Base-by-base conservation (phyloP, 306 rosid genomes). In the Castanea sativa region DNA sequence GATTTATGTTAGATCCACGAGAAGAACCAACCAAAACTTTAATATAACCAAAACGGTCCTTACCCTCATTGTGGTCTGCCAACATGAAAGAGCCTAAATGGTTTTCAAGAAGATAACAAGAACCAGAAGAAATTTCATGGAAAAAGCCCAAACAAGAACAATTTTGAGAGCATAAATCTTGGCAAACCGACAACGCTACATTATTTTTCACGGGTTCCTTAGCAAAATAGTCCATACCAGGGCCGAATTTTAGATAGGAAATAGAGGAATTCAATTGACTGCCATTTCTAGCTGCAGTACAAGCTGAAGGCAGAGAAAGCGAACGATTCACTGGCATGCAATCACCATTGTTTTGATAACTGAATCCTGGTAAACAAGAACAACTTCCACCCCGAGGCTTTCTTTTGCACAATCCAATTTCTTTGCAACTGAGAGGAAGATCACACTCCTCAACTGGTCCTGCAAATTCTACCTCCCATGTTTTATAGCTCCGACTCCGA, bases 141-240 rank as follows among this genome's bases (percentile, higher is more conserved):
- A 88, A 92, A 84, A 92, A 15, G 69, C 93, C 98, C 60, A 88
- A 73, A 86, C 97, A 94, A 45, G 92, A 91, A 83, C 98, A 94
- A 74, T 85, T 80, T 30, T 60, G 32, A 13, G 90, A 87, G 85
- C 98, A 94, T 56, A 83, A 71, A 74, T 73, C 83, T 86, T 91
- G 91, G 57, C 98, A 94, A 58, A 23, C 41, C 23, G 89, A 85
- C 76, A 88, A 68, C 69, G 80, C 78, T 84, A 77, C 88, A 18
- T 80, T 86, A 72, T 83, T 60, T 45, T 57, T 52, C 61, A 78
- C 60, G 11, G 92, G 92, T 74, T 80, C 84, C 70, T 55, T 84
- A 55, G 85, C 57, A 64, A 94, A 94, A 73, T 94, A 94, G 23
- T 73, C 76, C 51, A 86, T 35, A 71, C 87, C 90, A 23, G 72